These are phyloP conservation scores for Neoarthrinium moseri DNA, from an alignment of 2,329 filamentous ascomycete species.

Conservation along the genomic window DNA sequence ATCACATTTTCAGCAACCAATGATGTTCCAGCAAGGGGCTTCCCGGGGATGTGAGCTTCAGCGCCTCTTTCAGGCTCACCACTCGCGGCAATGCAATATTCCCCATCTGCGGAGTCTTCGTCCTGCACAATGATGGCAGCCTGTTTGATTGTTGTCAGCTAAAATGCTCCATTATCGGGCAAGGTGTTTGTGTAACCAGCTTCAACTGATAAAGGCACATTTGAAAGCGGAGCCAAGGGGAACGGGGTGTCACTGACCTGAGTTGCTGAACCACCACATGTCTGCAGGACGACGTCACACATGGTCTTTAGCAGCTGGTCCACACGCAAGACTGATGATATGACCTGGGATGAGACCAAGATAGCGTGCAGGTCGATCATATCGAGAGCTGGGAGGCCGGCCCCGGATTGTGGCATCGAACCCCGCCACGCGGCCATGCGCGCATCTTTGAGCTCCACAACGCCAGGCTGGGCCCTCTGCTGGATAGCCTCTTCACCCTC, in stretches of 20 bases:
- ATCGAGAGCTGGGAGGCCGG: slow-evolving; percentile 70
- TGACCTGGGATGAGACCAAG: slow-evolving; percentile 73
- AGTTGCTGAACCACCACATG: slow-evolving; percentile 68
- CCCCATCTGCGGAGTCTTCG: slow-evolving; percentile 52
- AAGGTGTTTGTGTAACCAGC: no score
- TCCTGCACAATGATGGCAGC: slow-evolving; percentile 75
- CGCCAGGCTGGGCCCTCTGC: slow-evolving; percentile 31
- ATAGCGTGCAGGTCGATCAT: slow-evolving; percentile 83
- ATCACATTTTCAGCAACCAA: slow-evolving; percentile 75
- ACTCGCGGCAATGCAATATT: slow-evolving; percentile 73
- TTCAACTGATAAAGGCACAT: no score
- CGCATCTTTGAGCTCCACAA: slow-evolving; percentile 53
- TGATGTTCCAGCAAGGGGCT: slow-evolving; percentile 64
- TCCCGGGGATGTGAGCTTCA: slow-evolving; percentile 62
- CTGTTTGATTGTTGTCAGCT: background rate
- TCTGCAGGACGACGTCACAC: slow-evolving; percentile 78
- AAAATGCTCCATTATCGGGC: background rate
- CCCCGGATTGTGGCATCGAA: slow-evolving; percentile 57
- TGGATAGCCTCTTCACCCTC: slow-evolving; percentile 41
- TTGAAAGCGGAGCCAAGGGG: no score
- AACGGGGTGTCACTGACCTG: slow-evolving; percentile 29
- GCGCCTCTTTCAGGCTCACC: slow-evolving; percentile 70
- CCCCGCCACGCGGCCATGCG: slow-evolving; percentile 64
- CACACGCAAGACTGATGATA: slow-evolving; percentile 75
- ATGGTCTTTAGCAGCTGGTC: slow-evolving; percentile 77